Conservation (phyloP, 495 filamentous ascomycete genomes). For the Podospora pseudocomata region DNA sequence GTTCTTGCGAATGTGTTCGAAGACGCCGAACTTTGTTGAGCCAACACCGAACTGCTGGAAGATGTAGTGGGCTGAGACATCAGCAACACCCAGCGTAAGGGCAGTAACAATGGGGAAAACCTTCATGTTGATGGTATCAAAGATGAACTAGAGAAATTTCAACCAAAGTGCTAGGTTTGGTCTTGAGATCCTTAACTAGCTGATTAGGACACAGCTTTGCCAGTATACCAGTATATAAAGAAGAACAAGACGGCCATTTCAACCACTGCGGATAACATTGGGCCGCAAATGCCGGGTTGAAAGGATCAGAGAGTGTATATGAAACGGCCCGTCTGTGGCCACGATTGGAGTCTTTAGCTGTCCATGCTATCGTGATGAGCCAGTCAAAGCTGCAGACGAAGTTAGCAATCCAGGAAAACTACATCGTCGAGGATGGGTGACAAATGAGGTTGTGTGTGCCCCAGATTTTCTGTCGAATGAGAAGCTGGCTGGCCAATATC, state of each 20-base stretch:
- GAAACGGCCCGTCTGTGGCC: constrained; percentile 25
- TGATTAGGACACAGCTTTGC: too few relatives aligned
- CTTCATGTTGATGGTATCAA: constrained; percentile 32
- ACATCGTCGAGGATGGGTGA: neutral
- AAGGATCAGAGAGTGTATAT: constrained; percentile 23
- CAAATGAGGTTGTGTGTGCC: constrained; percentile 21
- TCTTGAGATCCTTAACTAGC: too few relatives aligned
- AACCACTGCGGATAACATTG: constrained; percentile 12
- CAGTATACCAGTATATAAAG: neutral
- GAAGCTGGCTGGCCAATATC: constrained; percentile 24
- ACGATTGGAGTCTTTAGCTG: constrained; percentile 12
- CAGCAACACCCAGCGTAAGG: constrained; percentile 34
- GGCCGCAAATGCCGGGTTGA: constrained; percentile 27
- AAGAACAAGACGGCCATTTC: neutral
- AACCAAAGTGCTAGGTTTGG: too few relatives aligned
- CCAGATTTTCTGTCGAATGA: constrained; percentile 29
- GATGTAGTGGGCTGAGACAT: constrained; percentile 45
- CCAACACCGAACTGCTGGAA: constrained; percentile 49
- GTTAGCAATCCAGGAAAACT: constrained; percentile 17
- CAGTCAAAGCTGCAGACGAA: constrained; percentile 14
- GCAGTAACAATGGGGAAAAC: constrained; percentile 29
- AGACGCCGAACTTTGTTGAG: constrained; percentile 42
- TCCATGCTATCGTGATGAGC: constrained; percentile 8
- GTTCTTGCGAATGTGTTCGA: constrained; percentile 54
- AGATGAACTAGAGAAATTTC: neutral